These are phyloP conservation scores for Naumovozyma baii DNA, from an alignment of 805 yeast genomes.

Conservation along the genomic window DNA sequence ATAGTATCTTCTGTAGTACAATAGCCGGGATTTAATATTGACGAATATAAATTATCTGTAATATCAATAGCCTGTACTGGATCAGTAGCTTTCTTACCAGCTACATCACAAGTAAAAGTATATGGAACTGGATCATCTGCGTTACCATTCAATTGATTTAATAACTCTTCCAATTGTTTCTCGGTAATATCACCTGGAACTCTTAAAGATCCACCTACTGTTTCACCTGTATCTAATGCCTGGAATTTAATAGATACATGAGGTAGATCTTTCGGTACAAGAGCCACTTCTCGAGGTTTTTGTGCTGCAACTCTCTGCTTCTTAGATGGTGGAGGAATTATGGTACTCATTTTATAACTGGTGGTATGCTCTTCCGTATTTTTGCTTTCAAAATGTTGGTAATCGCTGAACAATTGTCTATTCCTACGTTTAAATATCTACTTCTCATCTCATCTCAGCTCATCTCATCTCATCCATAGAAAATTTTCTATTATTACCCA, in stretches of 20 bases:
- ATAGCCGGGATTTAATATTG: constrained; percentile 77
- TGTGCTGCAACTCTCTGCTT: constrained; percentile 80
- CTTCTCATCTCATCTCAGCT: constrained; percentile 1
- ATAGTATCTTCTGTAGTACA: constrained; percentile 88
- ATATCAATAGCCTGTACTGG: constrained; percentile 51
- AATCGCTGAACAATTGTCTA: too few relatives aligned
- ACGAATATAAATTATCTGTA: constrained; percentile 62
- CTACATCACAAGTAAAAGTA: constrained; percentile 59
- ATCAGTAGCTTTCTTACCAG: constrained; percentile 32
- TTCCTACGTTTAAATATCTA: too few relatives aligned
- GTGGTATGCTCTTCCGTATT: not conserved
- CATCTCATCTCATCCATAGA: constrained; percentile 5
- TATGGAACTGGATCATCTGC: constrained; percentile 84
- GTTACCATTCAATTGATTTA: constrained; percentile 67
- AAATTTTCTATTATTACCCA: not conserved
- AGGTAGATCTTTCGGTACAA: constrained; percentile 72
- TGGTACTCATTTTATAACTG: constrained; percentile 73
- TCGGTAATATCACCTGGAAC: constrained; percentile 87
- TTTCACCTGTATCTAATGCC: constrained; percentile 87
- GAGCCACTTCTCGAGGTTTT: constrained; percentile 60
- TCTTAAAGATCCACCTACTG: constrained; percentile 72
- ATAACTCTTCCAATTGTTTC: constrained; percentile 75
- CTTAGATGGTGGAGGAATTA: constrained; percentile 88
- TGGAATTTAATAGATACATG: constrained; percentile 81
- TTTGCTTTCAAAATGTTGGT: too few relatives aligned